These are phyloP conservation scores for Diversispora eburnea DNA, from an alignment of 192 early-diverging fungal species.

Conservation along the genomic window DNA sequence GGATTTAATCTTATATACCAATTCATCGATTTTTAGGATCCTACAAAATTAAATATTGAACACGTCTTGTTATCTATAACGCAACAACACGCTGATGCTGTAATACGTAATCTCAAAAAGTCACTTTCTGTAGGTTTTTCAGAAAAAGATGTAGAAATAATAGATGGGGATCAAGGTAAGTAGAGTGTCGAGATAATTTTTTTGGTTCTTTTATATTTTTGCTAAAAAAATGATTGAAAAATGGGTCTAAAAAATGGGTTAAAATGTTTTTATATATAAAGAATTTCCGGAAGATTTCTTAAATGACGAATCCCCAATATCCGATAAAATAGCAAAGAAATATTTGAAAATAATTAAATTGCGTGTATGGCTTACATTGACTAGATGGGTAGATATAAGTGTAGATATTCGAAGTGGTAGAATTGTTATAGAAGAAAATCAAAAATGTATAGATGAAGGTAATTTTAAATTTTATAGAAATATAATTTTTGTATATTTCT, in stretches of 20 bases:
- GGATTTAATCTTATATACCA: too few relatives aligned
- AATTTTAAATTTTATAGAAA: neutral
- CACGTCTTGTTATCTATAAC: constrained; percentile 10
- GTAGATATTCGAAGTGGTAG: constrained; percentile 11
- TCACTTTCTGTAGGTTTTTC: neutral
- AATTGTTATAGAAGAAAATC: constrained; percentile 14
- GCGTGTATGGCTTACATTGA: neutral
- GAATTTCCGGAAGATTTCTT: neutral
- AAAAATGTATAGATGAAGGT: neutral
- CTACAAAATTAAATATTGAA: constrained; percentile 15
- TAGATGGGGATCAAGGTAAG: constrained; percentile 1
- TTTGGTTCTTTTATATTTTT: neutral
- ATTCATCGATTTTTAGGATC: neutral
- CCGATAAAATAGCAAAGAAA: constrained; percentile 18
- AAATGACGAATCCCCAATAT: neutral
- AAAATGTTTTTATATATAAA: neutral
- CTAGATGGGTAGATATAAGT: constrained; percentile 9
- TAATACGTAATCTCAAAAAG: neutral
- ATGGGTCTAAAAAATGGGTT: neutral
- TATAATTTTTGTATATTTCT: neutral
- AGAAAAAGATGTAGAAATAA: constrained; percentile 7
- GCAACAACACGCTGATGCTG: neutral
- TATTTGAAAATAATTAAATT: neutral
- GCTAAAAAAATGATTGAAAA: neutral
- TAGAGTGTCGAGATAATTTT: neutral